Evolutionary conservation across 768 basidiomycete genomes (phyloP).

Genomic region (Chiua virens): DNA sequence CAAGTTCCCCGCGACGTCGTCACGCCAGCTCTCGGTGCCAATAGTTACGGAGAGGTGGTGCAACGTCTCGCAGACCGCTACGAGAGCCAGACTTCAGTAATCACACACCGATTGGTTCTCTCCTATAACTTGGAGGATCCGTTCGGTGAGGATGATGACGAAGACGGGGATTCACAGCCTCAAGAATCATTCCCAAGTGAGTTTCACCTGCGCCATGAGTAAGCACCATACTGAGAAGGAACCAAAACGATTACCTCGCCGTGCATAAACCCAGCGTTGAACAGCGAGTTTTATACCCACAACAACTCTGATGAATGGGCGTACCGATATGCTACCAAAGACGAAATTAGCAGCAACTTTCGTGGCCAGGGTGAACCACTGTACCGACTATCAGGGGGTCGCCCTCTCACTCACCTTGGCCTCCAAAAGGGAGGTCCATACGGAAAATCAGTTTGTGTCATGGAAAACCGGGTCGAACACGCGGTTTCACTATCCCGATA

Average conservation of each 20-base stretch:
- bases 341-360: conserved; percentile 32
- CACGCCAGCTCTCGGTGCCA: not conserved
- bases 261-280: conserved; percentile 15
- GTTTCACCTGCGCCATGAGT: conserved; percentile 6
- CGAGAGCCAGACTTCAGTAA: not conserved
- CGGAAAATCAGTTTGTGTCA: conserved; percentile 9
- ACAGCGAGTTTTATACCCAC: conserved; percentile 17
- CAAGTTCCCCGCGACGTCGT: not conserved
- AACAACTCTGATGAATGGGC: conserved; percentile 18
- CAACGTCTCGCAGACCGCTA: not conserved
- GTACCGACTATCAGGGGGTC: conserved; percentile 2
- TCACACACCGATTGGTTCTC: not conserved
- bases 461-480: conserved; percentile 3
- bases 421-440: not conserved
- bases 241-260: not conserved
- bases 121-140: conserved; percentile 2
- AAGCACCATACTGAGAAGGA: conserved; percentile 2
- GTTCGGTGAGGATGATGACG: conserved; percentile 19
- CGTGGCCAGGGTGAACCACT: conserved; percentile 14
- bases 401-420: not conserved
- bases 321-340: conserved; percentile 32
- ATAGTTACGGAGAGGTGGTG: not conserved
- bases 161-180: conserved; percentile 5
- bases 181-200: conserved; percentile 28
- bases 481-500: not conserved